Conservation (phyloP, 1,284 basidiomycete genomes). For the Cryptococcus neoformans region DNA sequence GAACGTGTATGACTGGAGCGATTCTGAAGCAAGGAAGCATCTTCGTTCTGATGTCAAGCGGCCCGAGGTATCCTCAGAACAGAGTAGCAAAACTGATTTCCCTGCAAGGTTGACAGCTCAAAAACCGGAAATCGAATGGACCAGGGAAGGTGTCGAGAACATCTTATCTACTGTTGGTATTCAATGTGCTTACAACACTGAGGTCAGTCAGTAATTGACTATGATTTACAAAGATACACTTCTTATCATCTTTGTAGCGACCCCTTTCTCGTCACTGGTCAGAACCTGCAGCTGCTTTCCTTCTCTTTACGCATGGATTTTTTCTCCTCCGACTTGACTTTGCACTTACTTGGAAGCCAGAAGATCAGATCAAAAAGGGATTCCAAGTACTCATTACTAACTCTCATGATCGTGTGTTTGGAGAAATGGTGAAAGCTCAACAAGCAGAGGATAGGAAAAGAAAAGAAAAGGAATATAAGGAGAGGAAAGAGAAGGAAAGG, state of each 20-base stretch:
- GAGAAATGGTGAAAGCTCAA: slow-evolving; percentile 58
- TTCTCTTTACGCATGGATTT: slow-evolving; percentile 67
- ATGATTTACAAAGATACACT: neutral
- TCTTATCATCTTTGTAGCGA: slow-evolving; percentile 16
- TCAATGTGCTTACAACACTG: slow-evolving; percentile 33
- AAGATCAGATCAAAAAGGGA: slow-evolving; percentile 19
- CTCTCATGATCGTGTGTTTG: slow-evolving; percentile 33
- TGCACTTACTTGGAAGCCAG: slow-evolving; percentile 25
- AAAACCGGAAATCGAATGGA: slow-evolving; percentile 21
- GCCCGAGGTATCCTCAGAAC: slow-evolving; percentile 1
- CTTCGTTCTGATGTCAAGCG: slow-evolving; percentile 9
- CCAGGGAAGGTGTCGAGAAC: slow-evolving; percentile 32
- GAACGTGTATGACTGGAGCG: slow-evolving; percentile 33
- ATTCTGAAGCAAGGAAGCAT: slow-evolving; percentile 22
- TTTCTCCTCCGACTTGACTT: slow-evolving; percentile 58
- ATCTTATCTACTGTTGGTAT: slow-evolving; percentile 31
- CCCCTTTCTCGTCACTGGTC: slow-evolving; percentile 16
- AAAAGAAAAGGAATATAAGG: slow-evolving; percentile 51
- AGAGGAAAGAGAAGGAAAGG: slow-evolving; percentile 35
- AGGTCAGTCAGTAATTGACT: slow-evolving; percentile 16
- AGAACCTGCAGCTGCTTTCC: slow-evolving; percentile 16
- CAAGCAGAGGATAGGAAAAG: slow-evolving; percentile 56
- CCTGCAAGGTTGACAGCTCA: neutral
- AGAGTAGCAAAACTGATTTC: neutral
- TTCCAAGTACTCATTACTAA: slow-evolving; percentile 30